Percentiles rank a stretch among this genome's conserved stretches.
phyloP scores from a whole-genome alignment of 768 basidiomycete genomes.

The Agaricus bisporus region DNA sequence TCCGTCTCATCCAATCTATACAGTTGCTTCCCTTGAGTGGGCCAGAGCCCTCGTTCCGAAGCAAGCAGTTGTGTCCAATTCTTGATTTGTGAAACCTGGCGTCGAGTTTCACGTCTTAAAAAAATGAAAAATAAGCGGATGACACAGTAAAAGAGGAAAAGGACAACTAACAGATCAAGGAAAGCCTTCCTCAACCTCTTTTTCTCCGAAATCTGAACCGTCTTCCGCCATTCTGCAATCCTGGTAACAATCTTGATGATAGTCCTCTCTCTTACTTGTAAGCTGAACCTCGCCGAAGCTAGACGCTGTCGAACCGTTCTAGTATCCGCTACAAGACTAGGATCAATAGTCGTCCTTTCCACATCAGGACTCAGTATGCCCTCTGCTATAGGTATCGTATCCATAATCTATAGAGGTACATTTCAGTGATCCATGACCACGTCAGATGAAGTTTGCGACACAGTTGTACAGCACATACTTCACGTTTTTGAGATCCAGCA shows the following conservation, averaged over 20 bases:
- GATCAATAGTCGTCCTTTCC: conserved; percentile 46
- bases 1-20: conserved; percentile 93
- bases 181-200: conserved; percentile 67
- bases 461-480: conserved; percentile 36
- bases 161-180: conserved; percentile 58
- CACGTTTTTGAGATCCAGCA: conserved; percentile 61
- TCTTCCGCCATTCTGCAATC: conserved; percentile 69
- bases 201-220: conserved; percentile 59
- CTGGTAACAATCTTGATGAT: conserved; percentile 57
- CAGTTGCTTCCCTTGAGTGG: conserved; percentile 37
- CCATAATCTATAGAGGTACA: conserved; percentile 40
- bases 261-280: conserved; percentile 57
- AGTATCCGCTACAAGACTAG: conserved; percentile 43
- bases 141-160: background rate
- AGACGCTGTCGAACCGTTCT: conserved; percentile 47
- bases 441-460: background rate
- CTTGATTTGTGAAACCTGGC: conserved; percentile 54
- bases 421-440: background rate
- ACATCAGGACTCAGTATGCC: conserved; percentile 41
- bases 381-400: conserved; percentile 50
- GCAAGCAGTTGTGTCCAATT: conserved; percentile 59
- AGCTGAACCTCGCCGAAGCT: conserved; percentile 51
- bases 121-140: conserved; percentile 1
- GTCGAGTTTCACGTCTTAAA: conserved; percentile 67
- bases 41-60: conserved; percentile 83